phyloP scores from a whole-genome alignment of 257 asterid species.

The Asclepias syriaca region DNA sequence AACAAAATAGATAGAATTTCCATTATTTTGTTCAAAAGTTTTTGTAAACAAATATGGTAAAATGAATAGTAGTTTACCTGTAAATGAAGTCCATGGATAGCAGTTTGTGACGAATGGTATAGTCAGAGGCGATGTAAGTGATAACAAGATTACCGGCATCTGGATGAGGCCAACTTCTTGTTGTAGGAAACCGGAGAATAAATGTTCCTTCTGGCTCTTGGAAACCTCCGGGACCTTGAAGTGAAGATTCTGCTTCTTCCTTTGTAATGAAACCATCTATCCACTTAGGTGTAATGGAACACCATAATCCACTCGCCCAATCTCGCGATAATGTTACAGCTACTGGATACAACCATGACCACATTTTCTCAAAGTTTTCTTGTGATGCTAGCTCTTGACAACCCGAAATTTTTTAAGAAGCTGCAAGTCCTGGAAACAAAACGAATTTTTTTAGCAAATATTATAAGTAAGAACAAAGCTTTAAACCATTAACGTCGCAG shows the following conservation, averaged over 20 bases:
- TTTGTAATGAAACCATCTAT: conserved; percentile 83
- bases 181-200: conserved; percentile 72
- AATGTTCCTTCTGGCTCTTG: conserved; percentile 67
- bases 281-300: conserved; percentile 61
- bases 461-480: background rate
- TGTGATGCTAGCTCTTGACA: conserved; percentile 60
- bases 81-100: conserved; percentile 52
- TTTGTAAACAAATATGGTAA: background rate
- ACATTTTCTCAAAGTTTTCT: conserved; percentile 73
- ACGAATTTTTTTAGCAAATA: conserved; percentile 2
- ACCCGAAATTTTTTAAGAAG: conserved; percentile 64
- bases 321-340: conserved; percentile 63
- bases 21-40: background rate
- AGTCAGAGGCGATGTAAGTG: conserved; percentile 63
- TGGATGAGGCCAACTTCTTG: conserved; percentile 99
- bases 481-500: background rate
- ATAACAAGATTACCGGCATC: conserved; percentile 87
- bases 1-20: background rate
- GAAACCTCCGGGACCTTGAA: conserved; percentile 46
- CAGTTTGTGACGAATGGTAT: conserved; percentile 57
- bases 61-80: conserved; percentile 34
- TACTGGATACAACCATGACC: conserved; percentile 93
- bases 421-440: conserved; percentile 57
- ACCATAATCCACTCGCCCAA: conserved; percentile 52
- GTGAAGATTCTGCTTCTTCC: conserved; percentile 82